phyloP scores from a whole-genome alignment of 495 filamentous ascomycete genomes.

The Tuber aestivum region DNA sequence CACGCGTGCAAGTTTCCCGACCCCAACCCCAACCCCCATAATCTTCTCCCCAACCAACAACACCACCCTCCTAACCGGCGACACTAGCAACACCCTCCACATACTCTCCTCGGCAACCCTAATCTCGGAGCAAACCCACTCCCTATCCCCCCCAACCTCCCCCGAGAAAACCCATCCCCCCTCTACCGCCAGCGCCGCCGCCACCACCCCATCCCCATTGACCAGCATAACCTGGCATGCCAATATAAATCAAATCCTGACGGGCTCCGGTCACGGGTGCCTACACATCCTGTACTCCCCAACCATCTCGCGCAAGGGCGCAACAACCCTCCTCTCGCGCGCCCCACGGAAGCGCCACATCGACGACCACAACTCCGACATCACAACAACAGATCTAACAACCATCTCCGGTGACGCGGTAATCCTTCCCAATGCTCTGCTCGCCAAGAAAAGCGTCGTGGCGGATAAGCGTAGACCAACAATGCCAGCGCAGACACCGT shows the following conservation, averaged over 20 bases:
- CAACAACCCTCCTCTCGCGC: conserved; percentile 81
- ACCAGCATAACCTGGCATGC: conserved; percentile 86
- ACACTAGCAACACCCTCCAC: conserved; percentile 76
- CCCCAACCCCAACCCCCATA: conserved; percentile 69
- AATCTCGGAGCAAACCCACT: conserved; percentile 72
- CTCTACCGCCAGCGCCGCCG: no score
- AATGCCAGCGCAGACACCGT: conserved; percentile 77
- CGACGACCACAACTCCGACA: conserved; percentile 69
- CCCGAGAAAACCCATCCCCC: no score
- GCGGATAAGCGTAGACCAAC: conserved; percentile 71
- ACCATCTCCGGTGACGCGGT: conserved; percentile 76
- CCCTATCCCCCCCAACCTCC: conserved; percentile 70
- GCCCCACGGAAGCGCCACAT: conserved; percentile 91
- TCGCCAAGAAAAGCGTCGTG: conserved; percentile 43
- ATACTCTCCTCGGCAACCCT: conserved; percentile 90
- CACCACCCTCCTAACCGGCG: conserved; percentile 80
- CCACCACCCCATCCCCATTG: conserved; percentile 53
- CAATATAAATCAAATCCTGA: conserved; percentile 92
- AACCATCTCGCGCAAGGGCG: conserved; percentile 68
- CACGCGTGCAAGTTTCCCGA: conserved; percentile 71
- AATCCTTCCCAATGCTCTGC: conserved; percentile 57
- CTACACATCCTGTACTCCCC: conserved; percentile 89
- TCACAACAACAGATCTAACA: conserved; percentile 58
- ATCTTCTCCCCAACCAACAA: conserved; percentile 80
- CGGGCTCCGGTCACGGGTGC: conserved; percentile 82